A percentile compares a stretch with the other conserved stretches of the same genome.
Conservation (phyloP, 495 filamentous ascomycete species). For the Bathelium albidoporum region DNA sequence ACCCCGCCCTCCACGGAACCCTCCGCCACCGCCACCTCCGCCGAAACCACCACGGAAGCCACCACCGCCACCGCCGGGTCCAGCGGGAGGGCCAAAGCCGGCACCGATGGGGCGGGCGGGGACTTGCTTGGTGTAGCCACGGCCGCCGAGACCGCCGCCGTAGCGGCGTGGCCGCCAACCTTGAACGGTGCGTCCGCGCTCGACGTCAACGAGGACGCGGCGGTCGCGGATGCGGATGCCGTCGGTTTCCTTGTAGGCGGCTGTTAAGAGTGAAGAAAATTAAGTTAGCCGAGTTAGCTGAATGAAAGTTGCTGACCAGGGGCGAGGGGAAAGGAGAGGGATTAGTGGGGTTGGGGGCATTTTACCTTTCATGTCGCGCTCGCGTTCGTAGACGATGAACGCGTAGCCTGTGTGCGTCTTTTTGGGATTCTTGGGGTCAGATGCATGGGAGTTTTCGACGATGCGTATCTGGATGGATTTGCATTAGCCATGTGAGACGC, state of each 20-base stretch:
- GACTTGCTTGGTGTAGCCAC: conserved; percentile 80
- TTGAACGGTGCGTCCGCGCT: conserved; percentile 87
- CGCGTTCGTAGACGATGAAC: conserved; percentile 93
- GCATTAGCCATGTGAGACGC: neutral
- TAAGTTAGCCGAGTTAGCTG: conserved; percentile 21
- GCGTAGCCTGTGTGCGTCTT: conserved; percentile 87
- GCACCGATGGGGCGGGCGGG: conserved; percentile 58
- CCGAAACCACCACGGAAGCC: conserved; percentile 53
- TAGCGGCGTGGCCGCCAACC: conserved; percentile 90
- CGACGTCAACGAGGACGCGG: conserved; percentile 87
- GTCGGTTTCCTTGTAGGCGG: conserved; percentile 79
- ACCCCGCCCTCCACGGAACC: conserved; percentile 52
- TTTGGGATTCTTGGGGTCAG: conserved; percentile 65
- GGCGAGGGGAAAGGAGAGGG: conserved; percentile 22
- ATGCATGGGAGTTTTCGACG: conserved; percentile 55
- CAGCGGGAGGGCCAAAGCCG: conserved; percentile 47
- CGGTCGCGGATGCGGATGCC: conserved; percentile 87
- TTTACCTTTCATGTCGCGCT: conserved; percentile 99
- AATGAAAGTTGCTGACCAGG: neutral
- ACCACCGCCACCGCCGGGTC: conserved; percentile 57
- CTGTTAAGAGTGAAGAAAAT: conserved; percentile 31
- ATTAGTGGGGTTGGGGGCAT: conserved; percentile 13
- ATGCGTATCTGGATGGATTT: conserved; percentile 63
- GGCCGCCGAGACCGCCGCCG: conserved; percentile 84
- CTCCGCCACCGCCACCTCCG: conserved; percentile 52